Evolutionary conservation across 306 rosid species (phyloP).

Genomic region (Purshia tridentata): DNA sequence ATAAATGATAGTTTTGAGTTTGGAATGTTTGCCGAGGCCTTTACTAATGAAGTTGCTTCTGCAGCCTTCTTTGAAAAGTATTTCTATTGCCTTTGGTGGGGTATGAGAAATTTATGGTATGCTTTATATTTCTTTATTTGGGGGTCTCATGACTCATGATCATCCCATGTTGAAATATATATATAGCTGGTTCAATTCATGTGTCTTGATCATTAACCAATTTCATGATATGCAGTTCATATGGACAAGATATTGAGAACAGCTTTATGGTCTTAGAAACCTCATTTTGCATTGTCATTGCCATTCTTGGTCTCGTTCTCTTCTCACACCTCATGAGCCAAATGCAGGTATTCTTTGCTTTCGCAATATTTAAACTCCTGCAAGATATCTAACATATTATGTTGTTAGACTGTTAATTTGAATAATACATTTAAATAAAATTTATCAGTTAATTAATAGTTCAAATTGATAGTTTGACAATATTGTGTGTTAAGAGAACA

Average conservation of each 20-base stretch:
- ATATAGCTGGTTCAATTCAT: neutral
- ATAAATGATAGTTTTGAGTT: slow-evolving; percentile 48
- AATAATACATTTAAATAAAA: too few relatives aligned
- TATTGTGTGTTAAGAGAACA: too few relatives aligned
- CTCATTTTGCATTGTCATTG: slow-evolving; percentile 58
- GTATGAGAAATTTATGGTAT: slow-evolving; percentile 74
- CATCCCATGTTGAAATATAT: neutral
- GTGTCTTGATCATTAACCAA: neutral
- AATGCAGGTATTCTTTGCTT: slow-evolving; percentile 64
- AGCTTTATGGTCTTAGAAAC: slow-evolving; percentile 54
- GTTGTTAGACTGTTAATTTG: too few relatives aligned
- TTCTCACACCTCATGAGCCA: slow-evolving; percentile 91
- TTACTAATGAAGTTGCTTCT: slow-evolving; percentile 61
- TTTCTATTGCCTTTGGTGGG: slow-evolving; percentile 97
- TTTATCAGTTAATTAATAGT: too few relatives aligned
- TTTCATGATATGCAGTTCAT: slow-evolving; percentile 54
- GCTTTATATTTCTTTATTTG: neutral
- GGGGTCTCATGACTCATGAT: too few relatives aligned
- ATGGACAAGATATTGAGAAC: slow-evolving; percentile 64
- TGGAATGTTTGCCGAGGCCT: slow-evolving; percentile 85
- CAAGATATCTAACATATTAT: too few relatives aligned
- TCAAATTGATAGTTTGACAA: neutral
- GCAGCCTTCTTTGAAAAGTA: slow-evolving; percentile 53
- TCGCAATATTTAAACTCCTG: too few relatives aligned
- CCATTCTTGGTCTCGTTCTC: slow-evolving; percentile 67